phyloP scores from a whole-genome alignment of 306 rosid genomes.

The Quercus gilva region DNA sequence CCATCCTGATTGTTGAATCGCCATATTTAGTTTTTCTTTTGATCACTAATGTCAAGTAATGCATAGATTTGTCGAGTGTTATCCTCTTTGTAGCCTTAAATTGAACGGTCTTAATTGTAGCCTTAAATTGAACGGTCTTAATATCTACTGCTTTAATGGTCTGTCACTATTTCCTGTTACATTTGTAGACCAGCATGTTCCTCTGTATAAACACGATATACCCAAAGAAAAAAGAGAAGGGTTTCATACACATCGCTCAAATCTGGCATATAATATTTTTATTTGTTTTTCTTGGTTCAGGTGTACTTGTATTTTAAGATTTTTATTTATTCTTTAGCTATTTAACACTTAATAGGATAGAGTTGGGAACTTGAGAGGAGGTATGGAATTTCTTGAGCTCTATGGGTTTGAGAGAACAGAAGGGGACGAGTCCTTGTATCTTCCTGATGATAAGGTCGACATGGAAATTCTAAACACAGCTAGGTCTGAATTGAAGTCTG shows the following conservation, averaged over 20 bases:
- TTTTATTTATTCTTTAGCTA: background rate
- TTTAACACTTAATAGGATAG: slow-evolving; percentile 54
- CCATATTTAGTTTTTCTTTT: background rate
- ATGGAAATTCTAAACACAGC: slow-evolving; percentile 47
- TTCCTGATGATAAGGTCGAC: slow-evolving; percentile 55
- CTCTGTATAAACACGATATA: background rate
- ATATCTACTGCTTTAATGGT: background rate
- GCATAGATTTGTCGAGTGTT: background rate
- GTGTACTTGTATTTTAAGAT: background rate
- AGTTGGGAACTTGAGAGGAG: slow-evolving; percentile 70
- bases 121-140: too few species aligned
- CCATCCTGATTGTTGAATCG: background rate
- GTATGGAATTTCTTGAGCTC: slow-evolving; percentile 76
- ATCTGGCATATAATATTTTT: background rate
- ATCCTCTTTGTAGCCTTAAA: background rate
- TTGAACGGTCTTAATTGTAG: background rate
- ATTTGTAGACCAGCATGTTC: background rate
- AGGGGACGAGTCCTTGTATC: slow-evolving; percentile 57
- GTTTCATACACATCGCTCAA: background rate
- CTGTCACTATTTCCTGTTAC: background rate
- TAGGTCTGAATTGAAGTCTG: slow-evolving; percentile 58
- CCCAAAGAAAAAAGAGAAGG: too few species aligned
- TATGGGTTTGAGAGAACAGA: slow-evolving; percentile 70
- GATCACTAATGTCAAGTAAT: background rate
- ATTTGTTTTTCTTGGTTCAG: background rate